These are phyloP conservation scores for Thraustotheca clavata DNA, from an alignment of 352 stramenopile genomes.

Conservation along the genomic window DNA sequence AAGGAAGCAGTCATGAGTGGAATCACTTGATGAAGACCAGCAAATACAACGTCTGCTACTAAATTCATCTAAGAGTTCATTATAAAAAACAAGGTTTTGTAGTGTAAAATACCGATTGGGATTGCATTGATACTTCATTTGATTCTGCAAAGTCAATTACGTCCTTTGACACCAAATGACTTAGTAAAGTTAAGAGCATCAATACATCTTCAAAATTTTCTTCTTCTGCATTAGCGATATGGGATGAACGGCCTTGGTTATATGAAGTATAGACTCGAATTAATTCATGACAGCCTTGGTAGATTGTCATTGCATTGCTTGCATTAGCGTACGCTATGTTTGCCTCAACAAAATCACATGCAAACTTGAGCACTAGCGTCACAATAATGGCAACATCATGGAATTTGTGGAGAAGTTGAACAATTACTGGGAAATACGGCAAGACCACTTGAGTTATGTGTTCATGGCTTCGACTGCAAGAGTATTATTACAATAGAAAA, in stretches of 20 bases:
- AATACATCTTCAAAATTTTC: constrained; percentile 68
- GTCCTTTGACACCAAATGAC: constrained; percentile 70
- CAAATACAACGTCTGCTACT: constrained; percentile 84
- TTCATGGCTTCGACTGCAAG: constrained; percentile 36
- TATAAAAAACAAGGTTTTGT: too few species aligned
- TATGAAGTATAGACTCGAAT: constrained; percentile 57
- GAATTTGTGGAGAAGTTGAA: constrained; percentile 70
- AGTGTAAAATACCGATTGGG: constrained; percentile 15
- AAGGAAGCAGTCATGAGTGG: constrained; percentile 85
- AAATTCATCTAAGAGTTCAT: constrained; percentile 42
- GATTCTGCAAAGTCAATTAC: constrained; percentile 82
- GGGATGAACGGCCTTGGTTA: constrained; percentile 61
- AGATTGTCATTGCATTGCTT: constrained; percentile 60
- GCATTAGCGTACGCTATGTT: constrained; percentile 70
- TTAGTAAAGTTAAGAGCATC: constrained; percentile 68
- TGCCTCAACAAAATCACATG: constrained; percentile 67
- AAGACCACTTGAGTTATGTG: constrained; percentile 59
- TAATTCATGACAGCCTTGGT: constrained; percentile 58
- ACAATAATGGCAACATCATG: constrained; percentile 64
- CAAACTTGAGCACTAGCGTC: constrained; percentile 64
- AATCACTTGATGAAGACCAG: constrained; percentile 76
- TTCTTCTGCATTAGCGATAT: constrained; percentile 55
- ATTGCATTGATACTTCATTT: constrained; percentile 43
- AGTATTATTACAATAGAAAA: background rate
- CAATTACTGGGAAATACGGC: constrained; percentile 56